Evolutionary conservation across 2,329 filamentous ascomycete genomes (phyloP).

Genomic region (Zasmidium citrigriseum): DNA sequence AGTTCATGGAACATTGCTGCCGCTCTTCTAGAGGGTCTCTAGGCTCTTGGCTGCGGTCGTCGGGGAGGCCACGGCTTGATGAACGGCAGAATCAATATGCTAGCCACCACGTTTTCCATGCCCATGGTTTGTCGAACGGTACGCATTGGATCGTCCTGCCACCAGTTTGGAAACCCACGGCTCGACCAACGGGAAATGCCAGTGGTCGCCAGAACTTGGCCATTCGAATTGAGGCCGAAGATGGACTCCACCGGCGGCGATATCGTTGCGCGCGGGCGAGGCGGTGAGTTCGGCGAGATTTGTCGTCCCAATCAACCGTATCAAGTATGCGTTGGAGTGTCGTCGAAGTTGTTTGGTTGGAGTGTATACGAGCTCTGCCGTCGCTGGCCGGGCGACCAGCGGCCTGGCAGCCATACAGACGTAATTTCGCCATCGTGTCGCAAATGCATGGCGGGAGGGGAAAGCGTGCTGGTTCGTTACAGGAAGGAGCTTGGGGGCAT

Average conservation of each 20-base stretch:
- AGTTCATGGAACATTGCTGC: background rate
- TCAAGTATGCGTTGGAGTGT: background rate
- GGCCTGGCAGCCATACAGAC: slow-evolving; percentile 9
- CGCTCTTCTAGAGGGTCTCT: too few relatives aligned
- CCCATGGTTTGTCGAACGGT: too few relatives aligned
- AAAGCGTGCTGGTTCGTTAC: slow-evolving; percentile 1
- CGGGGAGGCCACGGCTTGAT: too few relatives aligned
- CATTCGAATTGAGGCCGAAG: background rate
- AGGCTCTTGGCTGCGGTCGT: slow-evolving; percentile 6
- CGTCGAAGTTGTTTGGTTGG: background rate
- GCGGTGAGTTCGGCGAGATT: background rate
- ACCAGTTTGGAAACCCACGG: too few relatives aligned
- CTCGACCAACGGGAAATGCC: background rate
- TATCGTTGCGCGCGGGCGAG: background rate
- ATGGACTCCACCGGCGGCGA: background rate
- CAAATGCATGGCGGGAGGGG: slow-evolving; percentile 11
- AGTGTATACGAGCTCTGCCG: background rate
- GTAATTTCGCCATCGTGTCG: slow-evolving; percentile 17
- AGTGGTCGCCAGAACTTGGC: background rate
- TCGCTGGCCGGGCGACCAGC: background rate
- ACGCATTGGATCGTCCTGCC: too few relatives aligned
- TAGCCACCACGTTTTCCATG: too few relatives aligned
- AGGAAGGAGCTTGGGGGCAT: slow-evolving; percentile 14
- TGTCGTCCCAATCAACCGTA: background rate
- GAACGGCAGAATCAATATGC: too few relatives aligned